Evolutionary conservation across 2,329 filamentous ascomycete genomes (phyloP), one percentile per base, ranked within the genome.

Genomic region (Talaromyces islandicus): DNA sequence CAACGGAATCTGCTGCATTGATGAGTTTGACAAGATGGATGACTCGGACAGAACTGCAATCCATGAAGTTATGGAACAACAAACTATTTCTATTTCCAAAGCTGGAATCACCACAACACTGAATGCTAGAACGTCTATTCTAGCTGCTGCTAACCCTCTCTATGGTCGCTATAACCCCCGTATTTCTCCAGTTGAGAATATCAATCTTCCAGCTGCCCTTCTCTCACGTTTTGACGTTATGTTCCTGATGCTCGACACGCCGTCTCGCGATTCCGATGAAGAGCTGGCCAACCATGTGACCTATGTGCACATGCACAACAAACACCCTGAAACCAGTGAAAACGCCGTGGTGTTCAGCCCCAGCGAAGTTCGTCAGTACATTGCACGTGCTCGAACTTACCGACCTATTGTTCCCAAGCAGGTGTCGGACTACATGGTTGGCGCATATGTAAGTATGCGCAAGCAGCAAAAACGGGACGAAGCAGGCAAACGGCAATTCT

Each of bases 141-240:
- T 99, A 17, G 93, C 94, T 19, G 94, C 94, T 21, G 94, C 94
- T 66, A 99, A 99, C 78, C 94, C 94, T 60, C 85, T 99, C 48
- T 99, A 99, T 71, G 94, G 94, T 64, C 91, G 94, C 64, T 99
- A 99, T 82, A 99, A 99, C 78, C 94, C 94, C 60, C 91, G 92
- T 64, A 89, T 99, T 68, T 97, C 93, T 0, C 94, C 94, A 0
- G 92, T 99, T 27, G 94, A 99, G 76, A 99, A 99, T 77, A 99
- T 99, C 78, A 99, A 99, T 76, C 87, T 99, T 46, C 94, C 94
- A n/a, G 94, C 94, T 19, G 94, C 94, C 21, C 85, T 99, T 21
- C 85, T 99, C 58, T 97, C 93, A 62, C 91, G 94, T 85, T 99
- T 99, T 77, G 94, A 99, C 74, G 84, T 99, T 66, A 85, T 99